Evolutionary conservation across 2,329 filamentous ascomycete species (phyloP), one percentile per base, ranked within the genome.

Genomic region (Monosporascus ibericus): DNA sequence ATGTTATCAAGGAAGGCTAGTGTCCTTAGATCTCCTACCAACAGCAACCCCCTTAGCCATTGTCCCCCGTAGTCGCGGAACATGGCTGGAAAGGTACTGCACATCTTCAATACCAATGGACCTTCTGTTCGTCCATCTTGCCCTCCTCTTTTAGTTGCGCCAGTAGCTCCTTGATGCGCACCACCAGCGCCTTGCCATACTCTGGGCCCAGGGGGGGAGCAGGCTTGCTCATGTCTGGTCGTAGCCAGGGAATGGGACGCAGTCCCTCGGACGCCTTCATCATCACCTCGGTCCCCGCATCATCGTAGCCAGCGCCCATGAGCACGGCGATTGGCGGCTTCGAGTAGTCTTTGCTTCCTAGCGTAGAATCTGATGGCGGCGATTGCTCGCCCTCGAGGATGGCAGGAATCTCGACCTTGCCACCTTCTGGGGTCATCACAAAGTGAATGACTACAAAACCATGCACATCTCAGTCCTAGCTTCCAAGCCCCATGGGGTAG

Each of bases 341-440:
- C 5, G 56, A 57, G 51, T 65, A 63, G 20, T 62, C 54, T 20
- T 56, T 59, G 30, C 52, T 57, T 8, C 61, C 61, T 24, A 63
- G 47, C 7, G 47, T 48, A 4, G 55, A 57, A 40, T 60, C 51
- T 0, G 55, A 53, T 5, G 58, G 15, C 0, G 54, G 51, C 8
- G 52, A 47, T 25, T 50, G 46, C 6, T 60, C 52, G 5, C 62
- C 60, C 17, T 42, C 37, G 18, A 64, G 55, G 47, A 64, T 51
- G n/a, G 50, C 53, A 3, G 55, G 53, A n/a, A 60, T 59, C 50
- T 63, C 49, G 7, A 38, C 20, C 3, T 30, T 48, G 18, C 56
- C 60, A 18, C 47, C 42, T 47, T 62, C 58, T 18, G 58, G 48
- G 0, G 47, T 48, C 52, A 59, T 50, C 36, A 63, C 48, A n/a